phyloP scores from a whole-genome alignment of 768 basidiomycete genomes.

The Tubosaeta sp. region DNA sequence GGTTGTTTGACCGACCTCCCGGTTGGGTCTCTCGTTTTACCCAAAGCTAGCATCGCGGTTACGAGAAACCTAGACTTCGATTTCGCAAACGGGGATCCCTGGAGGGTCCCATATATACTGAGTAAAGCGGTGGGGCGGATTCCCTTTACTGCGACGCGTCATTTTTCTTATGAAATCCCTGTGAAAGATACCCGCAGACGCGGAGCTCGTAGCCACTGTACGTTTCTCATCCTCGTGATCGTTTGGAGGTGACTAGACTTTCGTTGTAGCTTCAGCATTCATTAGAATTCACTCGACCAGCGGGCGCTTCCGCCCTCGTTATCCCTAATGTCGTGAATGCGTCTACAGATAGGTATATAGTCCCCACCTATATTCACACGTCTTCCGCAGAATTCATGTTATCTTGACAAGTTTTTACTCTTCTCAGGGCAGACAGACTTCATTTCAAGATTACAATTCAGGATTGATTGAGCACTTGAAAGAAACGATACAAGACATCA shows the following conservation, averaged over 20 bases:
- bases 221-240: conserved; percentile 14
- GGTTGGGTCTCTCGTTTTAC: conserved; percentile 75
- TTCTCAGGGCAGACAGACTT: conserved; percentile 79
- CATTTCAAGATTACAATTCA: conserved; percentile 72
- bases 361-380: neutral
- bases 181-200: conserved; percentile 56
- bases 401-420: conserved; percentile 65
- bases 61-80: conserved; percentile 76
- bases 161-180: neutral
- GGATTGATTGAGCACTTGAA: conserved; percentile 56
- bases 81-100: conserved; percentile 45
- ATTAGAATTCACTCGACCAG: conserved; percentile 43
- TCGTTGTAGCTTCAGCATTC: conserved; percentile 42
- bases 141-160: neutral
- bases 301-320: conserved; percentile 33
- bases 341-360: conserved; percentile 70
- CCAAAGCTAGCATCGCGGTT: conserved; percentile 62
- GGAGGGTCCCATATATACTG: conserved; percentile 53
- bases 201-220: conserved; percentile 47
- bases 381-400: conserved; percentile 6
- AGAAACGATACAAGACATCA: conserved; percentile 45
- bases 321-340: conserved; percentile 55
- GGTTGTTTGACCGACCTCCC: conserved; percentile 64
- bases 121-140: conserved; percentile 53
- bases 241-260: conserved; percentile 3